Base-by-base conservation (phyloP, 108 stramenopile species). In the Discostella pseudostelligera region DNA sequence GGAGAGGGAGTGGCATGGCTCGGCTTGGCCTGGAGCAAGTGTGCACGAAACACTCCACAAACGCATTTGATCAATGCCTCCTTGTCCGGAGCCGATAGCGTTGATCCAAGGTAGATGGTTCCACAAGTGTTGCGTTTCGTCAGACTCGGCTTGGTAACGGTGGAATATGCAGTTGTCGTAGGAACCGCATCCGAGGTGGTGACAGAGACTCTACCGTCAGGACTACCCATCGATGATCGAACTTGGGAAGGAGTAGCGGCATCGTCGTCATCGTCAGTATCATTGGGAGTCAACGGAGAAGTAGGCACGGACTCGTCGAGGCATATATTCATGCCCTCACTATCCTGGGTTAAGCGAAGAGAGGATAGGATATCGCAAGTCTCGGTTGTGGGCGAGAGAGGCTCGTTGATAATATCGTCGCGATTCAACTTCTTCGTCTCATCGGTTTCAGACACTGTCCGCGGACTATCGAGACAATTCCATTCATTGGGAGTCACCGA, bases 51-150 rank as follows among this genome's bases (percentile, higher is more conserved):
- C 1, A 96, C 94, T 5, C 88, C 92, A 66, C 96, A 96, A 22
- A 96, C 87, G 71, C 94, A 95, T 81, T 86, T 84, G 68, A 98
- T 98, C 59, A 95, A 91, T 8, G 96, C 96, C 57, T 98, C 94
- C 55, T 90, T 92, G 69, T 98, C 96, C 11, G 96, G 97, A 32
- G 84, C 87, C 43, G 89, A 85, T 76, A 98, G 87, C 2, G 97
- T 98, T 8, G 79, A 70, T 22, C 80, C 67, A 16, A 98, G 77
- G 50, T 91, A 95, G 40, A 98, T 70, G 9, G 96, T 96, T 1
- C 93, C 87, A 56, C 95, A 96, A 4, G 96, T 95, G 67, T 98
- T 98, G 48, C 91, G 79, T 48, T 88, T 82, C 56, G 57, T 57
- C 25, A 86, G 37, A 24, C 29, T 59, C 12, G 87, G 83, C 47